Percentiles rank a stretch among this genome's conserved stretches.
These are phyloP conservation scores for Bonia amplexicaulis DNA, from an alignment of 176 grass and related monocot species.

Conservation along the genomic window DNA sequence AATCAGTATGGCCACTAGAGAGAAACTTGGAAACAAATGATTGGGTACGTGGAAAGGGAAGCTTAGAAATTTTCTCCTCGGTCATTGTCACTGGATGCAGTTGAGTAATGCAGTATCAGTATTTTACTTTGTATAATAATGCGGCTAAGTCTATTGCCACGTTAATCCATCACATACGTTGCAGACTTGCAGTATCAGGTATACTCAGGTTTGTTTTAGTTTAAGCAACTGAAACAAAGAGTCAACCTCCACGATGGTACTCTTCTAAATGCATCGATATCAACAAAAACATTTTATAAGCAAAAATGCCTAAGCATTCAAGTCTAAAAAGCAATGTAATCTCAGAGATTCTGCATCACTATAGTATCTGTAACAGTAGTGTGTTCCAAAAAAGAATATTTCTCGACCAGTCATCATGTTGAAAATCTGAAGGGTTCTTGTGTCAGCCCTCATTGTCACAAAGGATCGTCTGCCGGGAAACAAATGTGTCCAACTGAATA, in stretches of 20 bases:
- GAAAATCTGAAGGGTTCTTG: neutral
- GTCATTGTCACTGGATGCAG: neutral
- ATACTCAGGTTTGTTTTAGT: neutral
- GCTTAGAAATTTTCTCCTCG: neutral
- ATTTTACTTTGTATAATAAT: neutral
- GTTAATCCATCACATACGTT: neutral
- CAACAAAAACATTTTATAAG: no score
- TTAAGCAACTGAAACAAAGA: neutral
- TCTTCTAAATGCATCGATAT: neutral
- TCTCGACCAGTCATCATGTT: neutral
- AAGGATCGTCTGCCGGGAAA: no score
- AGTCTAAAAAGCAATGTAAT: neutral
- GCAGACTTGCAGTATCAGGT: neutral
- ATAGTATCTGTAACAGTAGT: neutral
- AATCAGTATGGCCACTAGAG: neutral
- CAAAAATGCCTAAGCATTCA: neutral
- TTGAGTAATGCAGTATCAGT: neutral
- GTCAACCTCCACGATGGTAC: neutral
- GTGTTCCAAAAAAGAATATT: no score
- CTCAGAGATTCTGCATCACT: neutral
- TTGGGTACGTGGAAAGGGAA: neutral
- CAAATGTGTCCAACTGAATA: no score
- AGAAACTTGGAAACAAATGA: no score
- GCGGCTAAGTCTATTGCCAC: neutral
- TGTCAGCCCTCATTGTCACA: neutral